Evolutionary conservation across 352 stramenopile species (phyloP).

Genomic region (Globisporangium ultimum): DNA sequence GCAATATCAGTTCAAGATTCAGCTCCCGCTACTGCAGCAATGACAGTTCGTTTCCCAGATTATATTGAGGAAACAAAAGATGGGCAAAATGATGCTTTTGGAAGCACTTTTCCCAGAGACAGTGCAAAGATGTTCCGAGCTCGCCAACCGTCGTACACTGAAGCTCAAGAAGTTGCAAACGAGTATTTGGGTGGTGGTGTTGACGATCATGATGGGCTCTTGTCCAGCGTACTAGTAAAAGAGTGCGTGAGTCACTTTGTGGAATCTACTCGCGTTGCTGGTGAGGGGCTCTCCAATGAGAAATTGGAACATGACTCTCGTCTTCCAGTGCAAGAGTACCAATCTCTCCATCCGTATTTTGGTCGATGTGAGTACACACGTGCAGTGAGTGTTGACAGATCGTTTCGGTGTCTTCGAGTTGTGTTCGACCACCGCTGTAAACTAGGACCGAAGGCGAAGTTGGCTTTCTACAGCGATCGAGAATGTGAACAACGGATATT

Average conservation of each 20-base stretch:
- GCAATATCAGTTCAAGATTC: conserved; percentile 15
- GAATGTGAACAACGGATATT: conserved; percentile 60
- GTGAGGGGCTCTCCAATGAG: conserved; percentile 28
- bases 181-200: conserved; percentile 46
- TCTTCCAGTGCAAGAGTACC: conserved; percentile 44
- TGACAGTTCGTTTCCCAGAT: background rate
- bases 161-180: conserved; percentile 57
- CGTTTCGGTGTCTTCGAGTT: conserved; percentile 62
- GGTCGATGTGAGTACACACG: conserved; percentile 77
- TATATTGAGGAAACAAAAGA: conserved; percentile 36
- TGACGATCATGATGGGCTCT: conserved; percentile 52
- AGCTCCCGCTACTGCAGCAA: background rate
- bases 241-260: conserved; percentile 86
- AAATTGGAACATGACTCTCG: conserved; percentile 3
- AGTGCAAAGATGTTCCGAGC: conserved; percentile 9
- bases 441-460: conserved; percentile 61
- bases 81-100: conserved; percentile 12
- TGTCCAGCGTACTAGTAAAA: conserved; percentile 76
- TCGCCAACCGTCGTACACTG: conserved; percentile 54
- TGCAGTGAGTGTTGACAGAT: conserved; percentile 43
- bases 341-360: conserved; percentile 86
- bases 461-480: conserved; percentile 69
- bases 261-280: conserved; percentile 70
- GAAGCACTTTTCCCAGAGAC: background rate
- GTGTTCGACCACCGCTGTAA: conserved; percentile 81